Percentiles rank a stretch among this genome's conserved stretches.
Evolutionary conservation across 441 rosid species (phyloP).

Genomic region (Adansonia madagascariensis): DNA sequence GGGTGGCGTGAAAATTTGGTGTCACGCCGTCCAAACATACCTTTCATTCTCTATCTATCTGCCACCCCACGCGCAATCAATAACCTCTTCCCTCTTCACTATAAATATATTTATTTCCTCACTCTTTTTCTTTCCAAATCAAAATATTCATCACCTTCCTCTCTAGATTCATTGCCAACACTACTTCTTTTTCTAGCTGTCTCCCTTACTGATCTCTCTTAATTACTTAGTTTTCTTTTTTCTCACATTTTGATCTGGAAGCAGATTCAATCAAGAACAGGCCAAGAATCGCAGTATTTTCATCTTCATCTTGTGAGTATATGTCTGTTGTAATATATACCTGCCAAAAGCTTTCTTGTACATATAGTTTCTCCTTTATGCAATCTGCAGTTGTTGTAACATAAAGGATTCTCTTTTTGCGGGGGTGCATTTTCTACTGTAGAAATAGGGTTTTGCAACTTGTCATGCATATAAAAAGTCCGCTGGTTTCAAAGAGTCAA

Average conservation of each 20-base stretch:
- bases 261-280: slow-evolving; percentile 12
- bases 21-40: slow-evolving; percentile 94
- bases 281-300: not conserved
- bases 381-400: not conserved
- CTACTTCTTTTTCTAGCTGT: not conserved
- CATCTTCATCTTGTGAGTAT: slow-evolving; percentile 27
- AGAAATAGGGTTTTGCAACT: no score
- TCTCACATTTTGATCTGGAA: not conserved
- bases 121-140: not conserved
- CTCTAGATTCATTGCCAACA: slow-evolving; percentile 24
- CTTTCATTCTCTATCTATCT: slow-evolving; percentile 38
- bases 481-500: no score
- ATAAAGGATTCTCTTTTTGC: no score
- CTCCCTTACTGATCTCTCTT: slow-evolving; percentile 31
- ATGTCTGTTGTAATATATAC: not conserved
- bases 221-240: not conserved
- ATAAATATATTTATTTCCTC: not conserved
- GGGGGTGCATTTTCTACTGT: no score
- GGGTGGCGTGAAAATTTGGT: slow-evolving; percentile 70
- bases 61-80: slow-evolving; percentile 95
- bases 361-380: not conserved
- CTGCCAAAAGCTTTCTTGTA: not conserved
- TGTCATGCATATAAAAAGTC: no score
- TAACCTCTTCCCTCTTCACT: slow-evolving; percentile 34
- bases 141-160: slow-evolving; percentile 17